phyloP scores from a whole-genome alignment of 345 rosid species.

The Durio zibethinus region DNA sequence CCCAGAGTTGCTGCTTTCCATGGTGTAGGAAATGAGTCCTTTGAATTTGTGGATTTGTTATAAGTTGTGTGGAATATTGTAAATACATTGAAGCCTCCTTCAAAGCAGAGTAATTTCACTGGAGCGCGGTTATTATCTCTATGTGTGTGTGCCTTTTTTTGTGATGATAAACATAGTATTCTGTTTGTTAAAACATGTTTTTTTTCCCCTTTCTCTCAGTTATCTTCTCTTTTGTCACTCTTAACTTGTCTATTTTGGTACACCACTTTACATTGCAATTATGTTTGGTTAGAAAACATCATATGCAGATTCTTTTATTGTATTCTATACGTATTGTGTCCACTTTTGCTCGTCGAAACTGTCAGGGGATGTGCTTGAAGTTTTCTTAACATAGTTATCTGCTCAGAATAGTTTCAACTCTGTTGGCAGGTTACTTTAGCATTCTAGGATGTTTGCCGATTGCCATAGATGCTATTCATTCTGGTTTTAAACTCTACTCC shows the following conservation, averaged over 20 bases:
- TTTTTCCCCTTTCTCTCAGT: background rate
- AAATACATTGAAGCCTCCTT: conserved; percentile 30
- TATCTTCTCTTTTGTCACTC: background rate
- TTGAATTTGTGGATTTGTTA: conserved; percentile 5
- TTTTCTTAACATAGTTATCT: background rate
- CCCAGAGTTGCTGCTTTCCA: conserved; percentile 63
- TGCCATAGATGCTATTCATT: background rate
- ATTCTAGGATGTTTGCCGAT: background rate
- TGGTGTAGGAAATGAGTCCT: conserved; percentile 54
- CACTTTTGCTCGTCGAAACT: background rate
- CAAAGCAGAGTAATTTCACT: conserved; percentile 20
- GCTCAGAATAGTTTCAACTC: background rate
- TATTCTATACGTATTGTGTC: background rate
- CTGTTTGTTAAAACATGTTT: background rate
- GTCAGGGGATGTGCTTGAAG: background rate
- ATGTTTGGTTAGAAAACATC: background rate
- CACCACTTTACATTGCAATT: background rate
- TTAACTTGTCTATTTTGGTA: background rate
- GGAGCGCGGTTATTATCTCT: conserved; percentile 16
- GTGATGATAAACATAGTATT: conserved; percentile 16
- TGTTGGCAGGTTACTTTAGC: background rate
- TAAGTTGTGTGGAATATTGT: conserved; percentile 23
- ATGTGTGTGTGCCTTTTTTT: conserved; percentile 15
- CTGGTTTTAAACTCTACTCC: background rate
- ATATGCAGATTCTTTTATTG: conserved; percentile 24